These are phyloP conservation scores for Periglandula ipomoeae DNA, from an alignment of 2,329 filamentous ascomycete genomes.

Conservation along the genomic window DNA sequence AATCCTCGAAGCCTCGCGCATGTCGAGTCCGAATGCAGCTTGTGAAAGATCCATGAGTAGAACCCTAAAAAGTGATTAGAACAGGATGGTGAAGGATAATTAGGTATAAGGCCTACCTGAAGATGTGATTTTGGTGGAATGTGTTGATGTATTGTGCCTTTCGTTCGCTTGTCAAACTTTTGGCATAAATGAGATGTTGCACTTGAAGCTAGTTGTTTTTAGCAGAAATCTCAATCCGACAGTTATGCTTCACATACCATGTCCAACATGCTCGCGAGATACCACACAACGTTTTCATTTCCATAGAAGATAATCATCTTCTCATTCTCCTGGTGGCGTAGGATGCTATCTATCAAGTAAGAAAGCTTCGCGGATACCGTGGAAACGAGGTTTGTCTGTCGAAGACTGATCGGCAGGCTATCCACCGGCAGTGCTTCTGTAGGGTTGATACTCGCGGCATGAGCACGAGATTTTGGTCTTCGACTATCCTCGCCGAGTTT, in stretches of 20 bases:
- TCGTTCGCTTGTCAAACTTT: conserved; percentile 47
- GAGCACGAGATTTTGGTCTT: conserved; percentile 23
- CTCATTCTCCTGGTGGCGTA: conserved; percentile 58
- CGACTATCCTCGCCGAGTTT: conserved; percentile 28
- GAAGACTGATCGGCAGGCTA: conserved; percentile 37
- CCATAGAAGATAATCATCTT: conserved; percentile 94
- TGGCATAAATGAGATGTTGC: conserved; percentile 58
- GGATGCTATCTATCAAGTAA: conserved; percentile 68
- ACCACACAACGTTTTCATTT: conserved; percentile 76
- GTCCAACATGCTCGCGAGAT: conserved; percentile 75
- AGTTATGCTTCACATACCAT: conserved; percentile 34
- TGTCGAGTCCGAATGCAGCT: conserved; percentile 80
- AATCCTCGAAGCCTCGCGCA: conserved; percentile 72
- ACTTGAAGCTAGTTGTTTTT: conserved; percentile 38
- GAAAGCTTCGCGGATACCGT: conserved; percentile 82
- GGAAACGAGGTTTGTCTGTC: conserved; percentile 56
- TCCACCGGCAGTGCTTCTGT: conserved; percentile 14
- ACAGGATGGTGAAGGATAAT: conserved; percentile 3
- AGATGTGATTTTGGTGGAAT: conserved; percentile 61
- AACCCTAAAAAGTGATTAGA: conserved; percentile 39
- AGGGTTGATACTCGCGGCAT: conserved; percentile 15
- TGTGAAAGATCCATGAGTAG: conserved; percentile 87
- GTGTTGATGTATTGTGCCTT: conserved; percentile 68
- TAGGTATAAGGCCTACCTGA: conserved; percentile 34
- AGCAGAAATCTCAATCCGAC: background rate